phyloP scores from a whole-genome alignment of 1,284 basidiomycete genomes.

The Rhodotorula sp. region DNA sequence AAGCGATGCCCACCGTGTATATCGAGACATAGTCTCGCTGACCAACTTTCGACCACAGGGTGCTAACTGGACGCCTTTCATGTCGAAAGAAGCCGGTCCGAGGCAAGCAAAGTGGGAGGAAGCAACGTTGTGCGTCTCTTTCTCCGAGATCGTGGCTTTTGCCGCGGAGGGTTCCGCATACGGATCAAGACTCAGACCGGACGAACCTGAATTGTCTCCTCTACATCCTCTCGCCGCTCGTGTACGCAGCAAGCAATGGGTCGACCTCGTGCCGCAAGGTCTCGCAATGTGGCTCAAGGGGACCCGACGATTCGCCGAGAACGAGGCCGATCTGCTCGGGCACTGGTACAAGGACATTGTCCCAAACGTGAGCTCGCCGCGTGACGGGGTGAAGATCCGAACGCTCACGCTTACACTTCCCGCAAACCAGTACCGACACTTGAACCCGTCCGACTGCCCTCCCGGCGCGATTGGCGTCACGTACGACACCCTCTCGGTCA shows the following conservation, averaged over 20 bases:
- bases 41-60: constrained; percentile 51
- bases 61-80: constrained; percentile 65
- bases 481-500: constrained; percentile 51
- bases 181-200: no score
- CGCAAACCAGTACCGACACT: constrained; percentile 50
- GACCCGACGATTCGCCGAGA: constrained; percentile 14
- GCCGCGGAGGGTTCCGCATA: no score
- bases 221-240: not conserved
- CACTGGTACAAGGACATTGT: constrained; percentile 60
- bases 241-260: constrained; percentile 54
- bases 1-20: constrained; percentile 41
- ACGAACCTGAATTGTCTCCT: no score
- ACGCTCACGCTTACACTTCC: not conserved
- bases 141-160: not conserved
- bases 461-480: constrained; percentile 46
- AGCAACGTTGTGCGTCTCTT: constrained; percentile 21
- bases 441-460: constrained; percentile 43
- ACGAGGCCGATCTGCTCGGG: constrained; percentile 37
- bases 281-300: constrained; percentile 53
- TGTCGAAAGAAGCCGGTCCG: constrained; percentile 7
- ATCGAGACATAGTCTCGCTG: not conserved
- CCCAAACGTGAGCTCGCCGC: constrained; percentile 54
- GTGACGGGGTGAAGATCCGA: no score
- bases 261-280: constrained; percentile 56
- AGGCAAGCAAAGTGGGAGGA: constrained; percentile 30